Evolutionary conservation across 192 early-diverging fungal species (phyloP).

Genomic region (Gaertneriomyces semiglobifer): DNA sequence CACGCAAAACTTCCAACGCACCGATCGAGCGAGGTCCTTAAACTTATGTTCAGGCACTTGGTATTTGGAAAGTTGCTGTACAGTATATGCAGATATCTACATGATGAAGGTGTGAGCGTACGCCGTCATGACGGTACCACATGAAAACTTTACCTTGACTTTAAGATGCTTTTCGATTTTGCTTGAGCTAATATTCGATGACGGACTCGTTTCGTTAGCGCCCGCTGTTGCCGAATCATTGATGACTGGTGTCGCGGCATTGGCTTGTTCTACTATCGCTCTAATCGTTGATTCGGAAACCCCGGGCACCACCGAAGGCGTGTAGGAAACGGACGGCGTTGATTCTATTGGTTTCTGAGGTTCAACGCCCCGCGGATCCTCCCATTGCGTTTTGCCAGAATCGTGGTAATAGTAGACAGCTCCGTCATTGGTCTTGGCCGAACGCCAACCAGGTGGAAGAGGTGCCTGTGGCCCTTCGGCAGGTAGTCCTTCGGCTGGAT

Average conservation of each 20-base stretch:
- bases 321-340: background rate
- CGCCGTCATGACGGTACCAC: background rate
- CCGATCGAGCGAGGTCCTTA: slow-evolving; percentile 47
- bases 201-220: background rate
- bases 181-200: background rate
- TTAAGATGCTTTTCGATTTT: slow-evolving; percentile 12
- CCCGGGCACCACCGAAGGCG: background rate
- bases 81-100: slow-evolving; percentile 42
- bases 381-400: slow-evolving; percentile 31
- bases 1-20: slow-evolving; percentile 10
- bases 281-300: slow-evolving; percentile 6
- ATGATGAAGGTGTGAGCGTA: slow-evolving; percentile 1
- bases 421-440: slow-evolving; percentile 29
- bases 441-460: slow-evolving; percentile 36
- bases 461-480: background rate
- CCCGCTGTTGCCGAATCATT: background rate
- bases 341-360: slow-evolving; percentile 6
- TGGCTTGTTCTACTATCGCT: slow-evolving; percentile 26
- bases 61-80: slow-evolving; percentile 40
- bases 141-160: slow-evolving; percentile 8
- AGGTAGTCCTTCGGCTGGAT: background rate
- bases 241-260: slow-evolving; percentile 4
- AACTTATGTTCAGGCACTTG: slow-evolving; percentile 41
- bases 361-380: slow-evolving; percentile 11
- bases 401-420: slow-evolving; percentile 36